Base-by-base conservation (phyloP, 1,284 basidiomycete species). In the Microbotryum violaceum region DNA sequence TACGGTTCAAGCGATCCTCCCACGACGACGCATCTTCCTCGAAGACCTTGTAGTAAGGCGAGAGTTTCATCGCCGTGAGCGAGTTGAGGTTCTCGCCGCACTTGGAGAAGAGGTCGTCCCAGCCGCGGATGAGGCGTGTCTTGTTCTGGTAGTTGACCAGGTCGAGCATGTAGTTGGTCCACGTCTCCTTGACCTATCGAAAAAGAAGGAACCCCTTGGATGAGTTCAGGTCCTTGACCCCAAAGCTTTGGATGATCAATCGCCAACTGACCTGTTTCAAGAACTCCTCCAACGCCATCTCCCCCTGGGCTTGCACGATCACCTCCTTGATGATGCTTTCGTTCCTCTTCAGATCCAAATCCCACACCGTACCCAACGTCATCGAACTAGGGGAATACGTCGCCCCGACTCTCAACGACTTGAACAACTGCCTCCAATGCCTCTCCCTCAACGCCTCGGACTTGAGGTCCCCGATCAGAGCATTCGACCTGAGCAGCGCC, bases 101-200 rank as follows among this genome's bases (percentile, higher is more conserved):
- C 76, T 94, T 96, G 76, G 83, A 90, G 79, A 97, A 97, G 25
- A 99, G 80, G 55, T 97, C 94, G 74, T 99, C 96, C 93, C 94
- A 98, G 47, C 91, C 92, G 73, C 86, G 84, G 70, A 99, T 97
- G 44, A 99, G 82, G 52, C 94, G 85, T 71, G 93, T 97, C 76
- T 94, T 97, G 78, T 94, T 97, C 79, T 98, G 96, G 74, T 98
- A 98, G 75, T 97, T 94, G 71, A 97, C 90, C 54, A 99, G 80
- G 67, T 98, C 96, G 55, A 99, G 82, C 4, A 91, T 88, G 75
- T 97, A 98, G 71, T 83, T 91, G 1, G 89, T 90, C 96, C 96
- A 99, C 2, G 84, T 88, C 77, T 98, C 96, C 75, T 92, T 91
- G 72, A 97, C 92, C 76, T 94, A 88, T 18, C 6, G 12, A 3